Percentiles rank a stretch among this genome's conserved stretches.
phyloP scores from a whole-genome alignment of 2,329 filamentous ascomycete genomes.

The Colletotrichum phormii region DNA sequence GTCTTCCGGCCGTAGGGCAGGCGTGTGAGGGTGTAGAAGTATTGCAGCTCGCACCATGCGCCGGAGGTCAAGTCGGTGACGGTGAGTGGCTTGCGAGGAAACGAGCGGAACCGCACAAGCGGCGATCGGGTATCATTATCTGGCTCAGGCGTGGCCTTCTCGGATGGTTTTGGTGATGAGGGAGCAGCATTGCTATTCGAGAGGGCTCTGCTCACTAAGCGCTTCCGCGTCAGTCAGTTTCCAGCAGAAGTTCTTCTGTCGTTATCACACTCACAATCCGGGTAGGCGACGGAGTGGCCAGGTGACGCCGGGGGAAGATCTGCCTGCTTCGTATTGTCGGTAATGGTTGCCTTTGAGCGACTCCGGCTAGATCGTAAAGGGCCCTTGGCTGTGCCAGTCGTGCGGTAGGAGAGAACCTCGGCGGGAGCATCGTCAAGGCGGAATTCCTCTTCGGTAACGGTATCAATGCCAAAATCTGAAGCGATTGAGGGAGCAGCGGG shows the following conservation, averaged over 20 bases:
- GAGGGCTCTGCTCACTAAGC: conserved; percentile 67
- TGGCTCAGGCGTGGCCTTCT: conserved; percentile 34
- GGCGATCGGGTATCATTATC: conserved; percentile 62
- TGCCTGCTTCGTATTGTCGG: conserved; percentile 26
- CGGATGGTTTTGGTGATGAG: conserved; percentile 38
- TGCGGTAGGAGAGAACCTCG: conserved; percentile 40
- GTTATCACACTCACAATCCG: conserved; percentile 61
- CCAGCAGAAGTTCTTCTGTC: conserved; percentile 20
- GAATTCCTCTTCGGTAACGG: conserved; percentile 15
- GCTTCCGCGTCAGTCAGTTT: conserved; percentile 74
- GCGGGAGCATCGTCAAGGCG: conserved; percentile 36
- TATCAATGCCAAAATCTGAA: conserved; percentile 26
- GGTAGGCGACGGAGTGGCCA: conserved; percentile 51
- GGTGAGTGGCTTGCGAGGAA: conserved; percentile 81
- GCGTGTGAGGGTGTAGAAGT: conserved; percentile 85
- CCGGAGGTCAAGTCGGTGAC: conserved; percentile 91
- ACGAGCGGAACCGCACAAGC: conserved; percentile 81
- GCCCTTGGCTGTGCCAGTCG: conserved; percentile 14
- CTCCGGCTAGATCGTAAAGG: background rate
- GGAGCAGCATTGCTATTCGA: conserved; percentile 38
- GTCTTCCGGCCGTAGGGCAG: conserved; percentile 78
- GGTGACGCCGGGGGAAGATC: conserved; percentile 34
- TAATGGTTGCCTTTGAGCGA: conserved; percentile 29
- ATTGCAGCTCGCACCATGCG: conserved; percentile 96
- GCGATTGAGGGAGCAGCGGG: background rate